Evolutionary conservation across 164 flowering plant species (phyloP).

Genomic region (Echeveria elegans): DNA sequence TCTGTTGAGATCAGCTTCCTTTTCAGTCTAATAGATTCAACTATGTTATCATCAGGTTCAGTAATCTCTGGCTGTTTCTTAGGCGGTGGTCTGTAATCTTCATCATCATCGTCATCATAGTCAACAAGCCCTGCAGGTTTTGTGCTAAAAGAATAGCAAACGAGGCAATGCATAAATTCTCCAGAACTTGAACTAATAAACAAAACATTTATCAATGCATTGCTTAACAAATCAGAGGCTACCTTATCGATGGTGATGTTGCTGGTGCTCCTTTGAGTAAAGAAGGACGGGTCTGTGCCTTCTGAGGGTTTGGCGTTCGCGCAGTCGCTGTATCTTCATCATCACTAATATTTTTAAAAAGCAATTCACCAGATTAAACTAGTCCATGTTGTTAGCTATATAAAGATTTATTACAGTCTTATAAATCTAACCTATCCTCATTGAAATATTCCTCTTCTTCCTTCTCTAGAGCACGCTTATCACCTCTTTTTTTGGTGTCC

Average conservation of each 20-base stretch:
- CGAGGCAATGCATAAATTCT: neutral
- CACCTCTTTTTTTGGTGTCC: constrained; percentile 57
- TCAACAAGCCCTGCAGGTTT: constrained; percentile 75
- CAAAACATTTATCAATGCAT: neutral
- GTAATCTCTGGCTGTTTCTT: constrained; percentile 35
- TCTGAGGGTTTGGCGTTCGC: constrained; percentile 23
- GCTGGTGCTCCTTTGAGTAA: constrained; percentile 49
- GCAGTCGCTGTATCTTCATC: constrained; percentile 94
- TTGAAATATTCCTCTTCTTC: constrained; percentile 98
- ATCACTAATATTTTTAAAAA: constrained; percentile 40
- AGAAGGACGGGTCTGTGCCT: constrained; percentile 29
- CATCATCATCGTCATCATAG: constrained; percentile 91
- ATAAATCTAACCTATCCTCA: constrained; percentile 61
- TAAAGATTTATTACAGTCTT: neutral
- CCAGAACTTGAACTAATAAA: neutral
- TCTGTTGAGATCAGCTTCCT: constrained; percentile 38
- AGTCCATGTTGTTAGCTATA: neutral
- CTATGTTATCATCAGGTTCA: constrained; percentile 36
- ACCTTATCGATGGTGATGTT: constrained; percentile 40
- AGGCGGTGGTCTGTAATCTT: constrained; percentile 70
- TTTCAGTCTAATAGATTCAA: constrained; percentile 44
- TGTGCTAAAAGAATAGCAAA: constrained; percentile 21
- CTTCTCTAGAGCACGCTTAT: constrained; percentile 87
- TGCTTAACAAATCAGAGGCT: neutral
- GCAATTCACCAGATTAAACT: neutral